phyloP scores from a whole-genome alignment of 1,284 basidiomycete genomes.

The Naganishia sp. region DNA sequence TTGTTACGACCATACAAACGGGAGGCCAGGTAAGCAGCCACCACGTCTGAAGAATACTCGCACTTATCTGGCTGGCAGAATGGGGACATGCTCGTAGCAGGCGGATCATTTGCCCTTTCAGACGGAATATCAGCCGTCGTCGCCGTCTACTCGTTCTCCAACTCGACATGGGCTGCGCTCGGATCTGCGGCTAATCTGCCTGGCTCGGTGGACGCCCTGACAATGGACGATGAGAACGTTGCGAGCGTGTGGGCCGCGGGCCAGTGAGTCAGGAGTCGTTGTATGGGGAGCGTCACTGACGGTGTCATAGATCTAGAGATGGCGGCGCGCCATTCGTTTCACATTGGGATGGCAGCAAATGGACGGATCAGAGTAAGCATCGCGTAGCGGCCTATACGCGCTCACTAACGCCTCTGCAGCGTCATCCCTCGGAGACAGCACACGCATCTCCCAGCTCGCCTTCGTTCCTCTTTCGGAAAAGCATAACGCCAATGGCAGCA shows the following conservation, averaged over 20 bases:
- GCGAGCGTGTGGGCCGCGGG: slow-evolving; percentile 90
- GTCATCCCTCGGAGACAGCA: slow-evolving; percentile 48
- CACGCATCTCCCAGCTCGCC: slow-evolving; percentile 70
- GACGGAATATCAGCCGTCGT: slow-evolving; percentile 65
- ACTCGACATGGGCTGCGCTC: slow-evolving; percentile 71
- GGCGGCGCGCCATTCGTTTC: slow-evolving; percentile 69
- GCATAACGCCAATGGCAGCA: slow-evolving; percentile 63
- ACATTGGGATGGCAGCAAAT: slow-evolving; percentile 76
- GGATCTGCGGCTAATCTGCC: slow-evolving; percentile 65
- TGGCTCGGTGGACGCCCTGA: slow-evolving; percentile 85
- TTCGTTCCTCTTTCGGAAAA: slow-evolving; percentile 84
- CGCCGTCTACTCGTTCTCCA: slow-evolving; percentile 68
- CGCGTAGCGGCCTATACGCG: background rate
- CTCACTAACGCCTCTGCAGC: slow-evolving; percentile 25
- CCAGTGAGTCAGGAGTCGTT: slow-evolving; percentile 57
- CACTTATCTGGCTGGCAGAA: slow-evolving; percentile 46
- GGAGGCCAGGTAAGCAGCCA: slow-evolving; percentile 44
- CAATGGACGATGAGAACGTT: slow-evolving; percentile 75
- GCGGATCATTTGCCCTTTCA: slow-evolving; percentile 70
- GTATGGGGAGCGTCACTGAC: slow-evolving; percentile 10
- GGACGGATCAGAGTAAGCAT: slow-evolving; percentile 65
- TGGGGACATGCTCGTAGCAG: slow-evolving; percentile 66
- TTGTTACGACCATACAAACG: slow-evolving; percentile 81
- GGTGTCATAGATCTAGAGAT: slow-evolving; percentile 57
- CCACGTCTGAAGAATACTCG: slow-evolving; percentile 44